These are phyloP conservation scores for Penicillium roqueforti DNA, from an alignment of 495 filamentous ascomycete species.

Conservation along the genomic window DNA sequence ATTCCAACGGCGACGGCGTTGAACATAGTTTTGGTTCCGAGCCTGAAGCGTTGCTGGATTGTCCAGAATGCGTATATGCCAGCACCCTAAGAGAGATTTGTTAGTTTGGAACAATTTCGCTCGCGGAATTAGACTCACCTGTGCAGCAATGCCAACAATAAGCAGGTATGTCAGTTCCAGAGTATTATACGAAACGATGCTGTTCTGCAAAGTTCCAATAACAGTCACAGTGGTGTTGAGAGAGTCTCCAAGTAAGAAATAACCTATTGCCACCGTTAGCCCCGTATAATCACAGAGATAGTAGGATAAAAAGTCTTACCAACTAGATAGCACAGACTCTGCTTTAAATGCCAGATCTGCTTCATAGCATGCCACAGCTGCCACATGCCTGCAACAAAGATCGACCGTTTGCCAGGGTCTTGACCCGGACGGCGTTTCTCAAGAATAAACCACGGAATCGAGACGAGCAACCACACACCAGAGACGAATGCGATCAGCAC, in stretches of 20 bases:
- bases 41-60: slow-evolving; percentile 47
- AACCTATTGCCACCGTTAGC: slow-evolving; percentile 35
- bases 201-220: slow-evolving; percentile 59
- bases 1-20: slow-evolving; percentile 54
- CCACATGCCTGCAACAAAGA: slow-evolving; percentile 54
- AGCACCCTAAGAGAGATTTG: slow-evolving; percentile 32
- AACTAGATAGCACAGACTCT: slow-evolving; percentile 59
- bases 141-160: slow-evolving; percentile 59
- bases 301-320: slow-evolving; percentile 29
- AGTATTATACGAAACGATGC: slow-evolving; percentile 57
- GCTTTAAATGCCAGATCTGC: slow-evolving; percentile 60
- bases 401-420: slow-evolving; percentile 40
- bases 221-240: slow-evolving; percentile 67
- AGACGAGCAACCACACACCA: slow-evolving; percentile 57
- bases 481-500: slow-evolving; percentile 62
- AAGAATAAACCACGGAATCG: slow-evolving; percentile 59
- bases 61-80: slow-evolving; percentile 61
- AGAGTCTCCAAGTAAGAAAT: slow-evolving; percentile 62
- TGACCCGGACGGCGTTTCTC: slow-evolving; percentile 61
- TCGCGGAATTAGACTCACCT: slow-evolving; percentile 26
- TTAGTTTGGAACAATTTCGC: background rate
- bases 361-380: slow-evolving; percentile 53
- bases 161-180: slow-evolving; percentile 57
- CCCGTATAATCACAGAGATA: background rate
- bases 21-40: slow-evolving; percentile 61